Evolutionary conservation across 257 asterid species (phyloP), one percentile per base, ranked within the genome.

Genomic region (Striga asiatica): DNA sequence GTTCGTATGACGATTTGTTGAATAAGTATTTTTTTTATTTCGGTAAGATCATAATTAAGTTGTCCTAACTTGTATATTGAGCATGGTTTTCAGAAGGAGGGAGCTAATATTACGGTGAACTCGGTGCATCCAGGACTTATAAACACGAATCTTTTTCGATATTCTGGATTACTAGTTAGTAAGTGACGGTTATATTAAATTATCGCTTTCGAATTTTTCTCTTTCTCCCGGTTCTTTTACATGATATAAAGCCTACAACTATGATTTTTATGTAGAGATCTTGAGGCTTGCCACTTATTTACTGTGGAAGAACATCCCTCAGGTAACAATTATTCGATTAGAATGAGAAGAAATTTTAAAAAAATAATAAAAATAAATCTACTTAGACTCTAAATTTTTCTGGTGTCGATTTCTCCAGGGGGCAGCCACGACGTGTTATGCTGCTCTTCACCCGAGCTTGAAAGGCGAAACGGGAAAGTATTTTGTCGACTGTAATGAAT

Each of bases 121-220:
- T 80, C 95, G 5, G 94, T 84, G 61, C 96, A 91, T 76, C 98
- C 98, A 6, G 98, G 98, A 27, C 55, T 82, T 61, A 91, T 91
- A 34, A 78, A 64, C 84, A 91, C 96, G 8, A 84, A 88, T 62
- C 88, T 91, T 56, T 81, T 82, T 71, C 84, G 67, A 54, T 63
- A 86, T 64, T 72, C 89, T 27, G 82, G 81, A 11, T 0, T 72
- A 46, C 35, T 72, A 0, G 64, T 78, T 57, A 77, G 96, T 81
- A 74, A 50, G 89, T 54, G n/a, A 5, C 32, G 25, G n/a, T n/a
- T n/a, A n/a, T n/a, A n/a, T n/a, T n/a, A n/a, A n/a, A n/a, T n/a
- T n/a, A n/a, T n/a, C n/a, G n/a, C n/a, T n/a, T n/a, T n/a, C n/a
- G 27, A n/a, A 22, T 13, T 20, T 35, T 20, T 24, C 51, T n/a